phyloP scores from a whole-genome alignment of 2,329 filamentous ascomycete species.

The Fusarium dlaminii region DNA sequence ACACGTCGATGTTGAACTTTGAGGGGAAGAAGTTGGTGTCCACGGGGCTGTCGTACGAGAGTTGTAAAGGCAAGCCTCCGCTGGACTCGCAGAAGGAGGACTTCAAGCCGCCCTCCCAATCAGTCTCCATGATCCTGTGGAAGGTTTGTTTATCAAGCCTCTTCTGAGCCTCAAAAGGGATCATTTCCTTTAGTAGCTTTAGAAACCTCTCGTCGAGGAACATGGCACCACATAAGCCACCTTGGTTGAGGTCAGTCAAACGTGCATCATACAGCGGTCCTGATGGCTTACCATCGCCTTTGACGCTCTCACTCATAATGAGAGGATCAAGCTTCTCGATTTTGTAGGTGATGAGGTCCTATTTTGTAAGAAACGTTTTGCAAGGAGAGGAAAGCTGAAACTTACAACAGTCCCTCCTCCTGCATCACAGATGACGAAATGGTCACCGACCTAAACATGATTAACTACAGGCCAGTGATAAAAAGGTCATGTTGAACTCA shows the following conservation, averaged over 20 bases:
- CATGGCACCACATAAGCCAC: conserved; percentile 52
- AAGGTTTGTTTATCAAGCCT: conserved; percentile 5
- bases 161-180: conserved; percentile 27
- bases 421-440: conserved; percentile 50
- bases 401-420: conserved; percentile 51
- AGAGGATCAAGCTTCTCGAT: conserved; percentile 42
- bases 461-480: background rate
- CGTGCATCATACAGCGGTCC: background rate
- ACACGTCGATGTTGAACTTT: conserved; percentile 15
- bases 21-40: background rate
- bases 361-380: background rate
- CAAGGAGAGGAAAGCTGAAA: background rate
- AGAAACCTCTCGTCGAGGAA: conserved; percentile 54
- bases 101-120: conserved; percentile 47
- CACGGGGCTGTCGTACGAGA: background rate
- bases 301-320: conserved; percentile 49
- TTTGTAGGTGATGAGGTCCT: conserved; percentile 55
- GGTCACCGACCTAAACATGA: conserved; percentile 29
- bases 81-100: conserved; percentile 25
- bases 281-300: conserved; percentile 47
- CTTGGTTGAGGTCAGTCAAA: conserved; percentile 33
- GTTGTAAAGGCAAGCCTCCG: conserved; percentile 4
- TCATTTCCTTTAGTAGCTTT: conserved; percentile 36
- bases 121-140: conserved; percentile 30
- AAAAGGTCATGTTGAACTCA: background rate